Conservation (phyloP, 805 yeast species). For the Jamesozyma jinghongensis region DNA sequence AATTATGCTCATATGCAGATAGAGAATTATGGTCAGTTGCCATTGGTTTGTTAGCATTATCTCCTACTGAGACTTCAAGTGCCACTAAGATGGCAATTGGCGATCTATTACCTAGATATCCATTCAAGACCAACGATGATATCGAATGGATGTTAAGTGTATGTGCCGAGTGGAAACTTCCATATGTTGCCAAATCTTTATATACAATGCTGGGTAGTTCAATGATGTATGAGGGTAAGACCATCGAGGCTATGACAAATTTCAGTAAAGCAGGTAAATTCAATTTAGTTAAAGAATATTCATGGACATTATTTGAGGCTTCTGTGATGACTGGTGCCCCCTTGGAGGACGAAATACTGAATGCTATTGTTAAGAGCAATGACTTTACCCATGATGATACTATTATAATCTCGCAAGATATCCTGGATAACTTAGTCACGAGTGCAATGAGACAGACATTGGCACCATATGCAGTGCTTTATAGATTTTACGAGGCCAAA, state of each 20-base stretch:
- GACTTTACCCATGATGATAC: conserved; percentile 10
- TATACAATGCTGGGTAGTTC: conserved; percentile 42
- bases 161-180: conserved; percentile 57
- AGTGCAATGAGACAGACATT: conserved; percentile 58
- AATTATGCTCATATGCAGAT: conserved; percentile 25
- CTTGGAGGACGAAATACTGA: conserved; percentile 47
- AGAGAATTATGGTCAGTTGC: conserved; percentile 57
- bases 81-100: conserved; percentile 35
- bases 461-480: conserved; percentile 61
- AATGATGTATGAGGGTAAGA: conserved; percentile 44
- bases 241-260: conserved; percentile 55
- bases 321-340: conserved; percentile 44
- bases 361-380: conserved; percentile 38
- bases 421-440: conserved; percentile 32
- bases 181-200: conserved; percentile 48
- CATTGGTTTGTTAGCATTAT: conserved; percentile 48
- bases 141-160: conserved; percentile 69
- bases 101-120: conserved; percentile 50
- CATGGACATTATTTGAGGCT: conserved; percentile 58
- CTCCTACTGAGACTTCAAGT: conserved; percentile 36
- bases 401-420: conserved; percentile 18
- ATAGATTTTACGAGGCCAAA: conserved; percentile 37
- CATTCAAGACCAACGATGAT: conserved; percentile 62
- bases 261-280: conserved; percentile 55
- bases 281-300: conserved; percentile 39